Percentiles rank a stretch among this genome's conserved stretches.
Evolutionary conservation across 305 asterid species (phyloP).

Genomic region (Fraxinus velutina): DNA sequence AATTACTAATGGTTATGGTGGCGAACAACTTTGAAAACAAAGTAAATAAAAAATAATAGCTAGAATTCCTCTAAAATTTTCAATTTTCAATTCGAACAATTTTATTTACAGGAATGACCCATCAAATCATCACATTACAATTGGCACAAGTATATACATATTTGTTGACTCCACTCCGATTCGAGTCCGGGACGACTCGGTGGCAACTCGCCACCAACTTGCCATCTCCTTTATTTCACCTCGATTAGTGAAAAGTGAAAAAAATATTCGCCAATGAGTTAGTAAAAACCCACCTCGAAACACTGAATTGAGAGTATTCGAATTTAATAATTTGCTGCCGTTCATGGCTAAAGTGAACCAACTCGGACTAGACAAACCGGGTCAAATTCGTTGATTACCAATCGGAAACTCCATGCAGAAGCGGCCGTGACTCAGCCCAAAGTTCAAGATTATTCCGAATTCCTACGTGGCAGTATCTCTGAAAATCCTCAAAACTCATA

Average conservation of each 20-base stretch:
- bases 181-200: conserved; percentile 27
- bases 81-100: neutral
- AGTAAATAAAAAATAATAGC: neutral
- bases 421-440: conserved; percentile 25
- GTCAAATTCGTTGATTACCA: neutral
- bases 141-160: neutral
- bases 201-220: conserved; percentile 19
- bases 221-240: conserved; percentile 31
- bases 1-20: too few species aligned
- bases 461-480: conserved; percentile 25
- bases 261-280: neutral
- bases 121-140: neutral
- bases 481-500: conserved; percentile 26
- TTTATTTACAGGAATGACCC: conserved; percentile 1
- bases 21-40: too few species aligned
- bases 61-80: conserved; percentile 17
- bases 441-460: conserved; percentile 17
- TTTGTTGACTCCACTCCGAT: conserved; percentile 3
- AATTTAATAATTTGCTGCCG: neutral
- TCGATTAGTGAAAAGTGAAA: neutral
- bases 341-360: neutral
- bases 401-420: conserved; percentile 15
- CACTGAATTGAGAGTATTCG: neutral
- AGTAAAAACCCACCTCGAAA: neutral
- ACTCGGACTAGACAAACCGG: conserved; percentile 22